A percentile compares a stretch with the other conserved stretches of the same genome.
Evolutionary conservation across 768 basidiomycete genomes (phyloP).

Genomic region (Ramaria sp.): DNA sequence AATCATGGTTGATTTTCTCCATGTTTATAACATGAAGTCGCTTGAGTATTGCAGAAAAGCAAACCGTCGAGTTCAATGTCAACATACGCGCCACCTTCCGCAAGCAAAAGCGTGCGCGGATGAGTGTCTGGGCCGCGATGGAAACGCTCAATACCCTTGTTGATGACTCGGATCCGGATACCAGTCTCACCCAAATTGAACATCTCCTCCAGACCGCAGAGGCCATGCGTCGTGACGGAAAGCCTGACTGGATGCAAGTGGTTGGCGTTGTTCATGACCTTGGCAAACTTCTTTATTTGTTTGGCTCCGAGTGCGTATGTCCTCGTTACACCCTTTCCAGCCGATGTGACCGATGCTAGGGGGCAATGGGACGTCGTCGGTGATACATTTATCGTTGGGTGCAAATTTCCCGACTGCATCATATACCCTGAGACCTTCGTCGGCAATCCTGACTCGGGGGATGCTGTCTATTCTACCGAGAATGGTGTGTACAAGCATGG

Average conservation of each 20-base stretch:
- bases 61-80: slow-evolving; percentile 80
- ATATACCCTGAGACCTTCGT: slow-evolving; percentile 72
- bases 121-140: slow-evolving; percentile 83
- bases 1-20: slow-evolving; percentile 7
- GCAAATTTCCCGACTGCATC: slow-evolving; percentile 74
- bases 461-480: slow-evolving; percentile 58
- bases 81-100: slow-evolving; percentile 67
- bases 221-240: slow-evolving; percentile 74
- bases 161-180: slow-evolving; percentile 88
- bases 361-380: slow-evolving; percentile 96
- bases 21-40: background rate
- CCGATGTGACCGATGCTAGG: slow-evolving; percentile 10
- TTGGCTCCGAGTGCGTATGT: slow-evolving; percentile 48
- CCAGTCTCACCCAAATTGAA: slow-evolving; percentile 67
- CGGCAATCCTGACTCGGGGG: slow-evolving; percentile 58
- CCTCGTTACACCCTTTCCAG: no score
- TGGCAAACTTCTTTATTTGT: slow-evolving; percentile 78
- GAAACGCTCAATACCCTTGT: slow-evolving; percentile 79
- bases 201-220: slow-evolving; percentile 90
- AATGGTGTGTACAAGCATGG: slow-evolving; percentile 68
- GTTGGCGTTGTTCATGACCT: slow-evolving; percentile 83
- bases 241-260: slow-evolving; percentile 90
- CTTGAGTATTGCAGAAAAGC: slow-evolving; percentile 47
- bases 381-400: slow-evolving; percentile 76
- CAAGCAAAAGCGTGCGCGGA: slow-evolving; percentile 53